phyloP scores from a whole-genome alignment of 73 alveolate species.

The Paramecium tetraurelia region DNA sequence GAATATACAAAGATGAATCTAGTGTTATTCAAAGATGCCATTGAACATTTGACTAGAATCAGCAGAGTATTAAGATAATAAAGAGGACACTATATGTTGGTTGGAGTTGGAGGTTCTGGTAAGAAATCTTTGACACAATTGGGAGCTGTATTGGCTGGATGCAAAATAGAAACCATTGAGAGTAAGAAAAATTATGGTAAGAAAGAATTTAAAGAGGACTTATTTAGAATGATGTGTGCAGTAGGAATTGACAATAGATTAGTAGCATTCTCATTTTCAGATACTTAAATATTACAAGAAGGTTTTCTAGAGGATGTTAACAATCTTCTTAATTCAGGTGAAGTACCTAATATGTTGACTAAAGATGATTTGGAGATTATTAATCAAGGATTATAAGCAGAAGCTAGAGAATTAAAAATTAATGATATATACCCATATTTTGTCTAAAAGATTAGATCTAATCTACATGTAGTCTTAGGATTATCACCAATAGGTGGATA shows the following conservation, averaged over 20 bases:
- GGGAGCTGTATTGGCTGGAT: constrained; percentile 84
- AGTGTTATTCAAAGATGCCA: constrained; percentile 92
- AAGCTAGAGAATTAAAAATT: constrained; percentile 82
- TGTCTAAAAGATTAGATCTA: constrained; percentile 85
- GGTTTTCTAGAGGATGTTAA: constrained; percentile 91
- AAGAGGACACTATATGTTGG: constrained; percentile 91
- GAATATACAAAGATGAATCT: constrained; percentile 87
- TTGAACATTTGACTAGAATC: constrained; percentile 88
- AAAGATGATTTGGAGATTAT: constrained; percentile 96
- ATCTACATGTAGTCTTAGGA: constrained; percentile 88
- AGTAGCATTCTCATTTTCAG: constrained; percentile 81
- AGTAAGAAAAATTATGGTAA: constrained; percentile 79
- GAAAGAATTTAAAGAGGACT: constrained; percentile 88
- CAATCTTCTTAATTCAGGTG: constrained; percentile 94
- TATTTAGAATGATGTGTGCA: constrained; percentile 78
- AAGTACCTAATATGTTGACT: constrained; percentile 91
- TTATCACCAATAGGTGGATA: constrained; percentile 96
- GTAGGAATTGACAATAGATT: constrained; percentile 88
- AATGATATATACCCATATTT: constrained; percentile 87
- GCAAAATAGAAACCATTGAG: constrained; percentile 80
- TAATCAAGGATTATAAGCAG: constrained; percentile 77
- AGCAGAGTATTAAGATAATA: constrained; percentile 88
- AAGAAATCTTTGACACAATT: constrained; percentile 81
- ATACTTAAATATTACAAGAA: constrained; percentile 87
- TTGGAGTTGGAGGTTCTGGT: constrained; percentile 93